phyloP scores from a whole-genome alignment of 495 filamentous ascomycete species.

The Aspergillus cristatus region DNA sequence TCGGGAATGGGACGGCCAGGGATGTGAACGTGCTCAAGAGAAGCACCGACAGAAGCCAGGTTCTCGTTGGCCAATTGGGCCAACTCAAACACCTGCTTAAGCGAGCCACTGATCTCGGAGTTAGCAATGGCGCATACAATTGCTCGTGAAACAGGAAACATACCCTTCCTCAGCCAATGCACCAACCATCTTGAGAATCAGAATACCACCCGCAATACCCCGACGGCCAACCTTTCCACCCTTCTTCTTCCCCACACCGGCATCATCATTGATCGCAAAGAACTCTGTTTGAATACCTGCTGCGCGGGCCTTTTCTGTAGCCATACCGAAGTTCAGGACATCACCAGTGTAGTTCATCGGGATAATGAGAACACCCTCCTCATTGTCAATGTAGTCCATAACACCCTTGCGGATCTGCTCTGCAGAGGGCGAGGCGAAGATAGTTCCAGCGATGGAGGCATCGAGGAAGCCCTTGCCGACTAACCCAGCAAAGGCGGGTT shows the following conservation, averaged over 20 bases:
- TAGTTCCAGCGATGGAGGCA: constrained; percentile 81
- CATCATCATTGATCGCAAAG: constrained; percentile 93
- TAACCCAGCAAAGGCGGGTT: constrained; percentile 75
- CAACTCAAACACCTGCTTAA: constrained; percentile 61
- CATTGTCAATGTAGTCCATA: constrained; percentile 57
- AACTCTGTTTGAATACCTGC: constrained; percentile 76
- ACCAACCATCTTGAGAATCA: constrained; percentile 83
- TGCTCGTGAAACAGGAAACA: constrained; percentile 14
- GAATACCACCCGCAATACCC: constrained; percentile 83
- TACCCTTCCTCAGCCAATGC: constrained; percentile 70
- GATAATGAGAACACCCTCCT: constrained; percentile 63
- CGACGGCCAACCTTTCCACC: constrained; percentile 86
- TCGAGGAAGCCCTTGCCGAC: constrained; percentile 69
- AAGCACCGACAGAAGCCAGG: constrained; percentile 77
- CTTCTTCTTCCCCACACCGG: constrained; percentile 74
- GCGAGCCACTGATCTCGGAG: constrained; percentile 24
- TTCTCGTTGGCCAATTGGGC: constrained; percentile 67
- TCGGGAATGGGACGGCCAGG: constrained; percentile 57
- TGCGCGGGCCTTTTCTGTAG: constrained; percentile 83
- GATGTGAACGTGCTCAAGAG: constrained; percentile 84
- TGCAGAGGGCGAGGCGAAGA: constrained; percentile 83
- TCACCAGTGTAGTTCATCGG: constrained; percentile 67
- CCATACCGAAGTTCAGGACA: constrained; percentile 92
- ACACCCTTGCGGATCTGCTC: constrained; percentile 78
- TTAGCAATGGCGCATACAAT: background rate